Evolutionary conservation across 257 asterid genomes (phyloP), one percentile per base, ranked within the genome.

Genomic region (Eucommia ulmoides): DNA sequence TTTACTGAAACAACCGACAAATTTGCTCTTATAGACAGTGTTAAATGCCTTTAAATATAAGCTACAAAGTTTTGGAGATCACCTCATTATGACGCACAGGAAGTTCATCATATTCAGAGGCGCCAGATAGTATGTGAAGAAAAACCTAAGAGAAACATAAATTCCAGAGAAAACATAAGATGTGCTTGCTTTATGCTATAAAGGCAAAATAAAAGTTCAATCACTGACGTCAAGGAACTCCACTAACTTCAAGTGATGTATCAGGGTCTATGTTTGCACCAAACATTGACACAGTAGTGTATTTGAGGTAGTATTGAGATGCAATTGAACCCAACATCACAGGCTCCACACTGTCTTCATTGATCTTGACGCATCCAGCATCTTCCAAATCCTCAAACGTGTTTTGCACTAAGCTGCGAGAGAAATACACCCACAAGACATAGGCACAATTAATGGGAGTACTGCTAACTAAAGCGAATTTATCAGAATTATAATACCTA

Each of bases 301-400:
- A 83, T 61, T 78, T 85, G 24, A 89, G 82, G 71, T 89, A 89
- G 74, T 88, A 88, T 62, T 82, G 94, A 58, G 97, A 82, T 51
- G 97, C 93, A 48, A 82, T 75, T 55, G 96, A 77, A 58, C 97
- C 97, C 88, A 89, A 74, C 84, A 89, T 89, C 74, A 61, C 72
- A n/a, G 97, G 80, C 75, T 84, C 96, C 61, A 89, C 97, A 66
- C 58, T 72, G 62, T 82, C 85, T 48, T 76, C 96, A 50, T 71
- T 74, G 59, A 89, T 78, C 75, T 80, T 82, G 59, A 89, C 69
- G 80, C 96, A 85, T 59, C 96, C 98, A 67, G 89, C 62, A 70
- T 85, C 98, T 74, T 85, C 98, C 74, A 89, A 84, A 70, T 89
- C 98, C 76, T 89, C 96, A 69, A 89, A 82, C 21, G 96, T 85